Evolutionary conservation across 495 filamentous ascomycete species (phyloP), one percentile per base, ranked within the genome.

Genomic region (Penicillium atrosanguineum): DNA sequence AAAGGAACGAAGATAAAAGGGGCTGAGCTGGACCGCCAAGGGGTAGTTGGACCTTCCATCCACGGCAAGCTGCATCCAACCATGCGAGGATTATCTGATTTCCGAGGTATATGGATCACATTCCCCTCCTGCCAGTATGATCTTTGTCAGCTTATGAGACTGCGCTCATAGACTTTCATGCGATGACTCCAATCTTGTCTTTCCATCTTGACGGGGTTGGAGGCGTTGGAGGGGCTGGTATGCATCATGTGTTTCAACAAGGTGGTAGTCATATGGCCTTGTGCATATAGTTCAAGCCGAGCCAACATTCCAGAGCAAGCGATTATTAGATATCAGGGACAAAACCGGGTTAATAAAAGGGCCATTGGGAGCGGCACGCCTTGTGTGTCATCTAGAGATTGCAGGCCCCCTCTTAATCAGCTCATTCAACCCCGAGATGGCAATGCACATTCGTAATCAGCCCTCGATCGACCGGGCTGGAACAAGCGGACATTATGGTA

Each of bases 61-160:
- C 61, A 66, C 63, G 61, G 63, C 55, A 59, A 48, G 50, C 49
- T 59, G 58, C 63, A 64, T 57, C 26, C 9, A 44, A 25, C 52
- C 57, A 62, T 59, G 53, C 48, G 50, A 57, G 42, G 29, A 54
- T 57, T 49, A 59, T 53, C 45, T 59, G 49, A 66, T 59, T 48
- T 59, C 47, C 52, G 44, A 58, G 45, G 28, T 44, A 25, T 47
- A 48, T 37, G 48, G 37, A 46, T 23, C 12, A 53, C 34, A 29
- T 25, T 18, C 21, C 34, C 15, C 16, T 36, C 25, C 20, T 16
- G 11, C 26, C 46, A 31, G 7, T 9, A 49, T 34, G 46, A 47
- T 16, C 23, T 46, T 53, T 50, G 50, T 52, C 61, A 53, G 51
- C 41, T 29, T 26, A 19, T 40, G 19, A 42, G 38, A 36, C 26